Evolutionary conservation across 2,329 filamentous ascomycete species (phyloP), one percentile per base, ranked within the genome.

Genomic region (Podosphaera leucotricha): DNA sequence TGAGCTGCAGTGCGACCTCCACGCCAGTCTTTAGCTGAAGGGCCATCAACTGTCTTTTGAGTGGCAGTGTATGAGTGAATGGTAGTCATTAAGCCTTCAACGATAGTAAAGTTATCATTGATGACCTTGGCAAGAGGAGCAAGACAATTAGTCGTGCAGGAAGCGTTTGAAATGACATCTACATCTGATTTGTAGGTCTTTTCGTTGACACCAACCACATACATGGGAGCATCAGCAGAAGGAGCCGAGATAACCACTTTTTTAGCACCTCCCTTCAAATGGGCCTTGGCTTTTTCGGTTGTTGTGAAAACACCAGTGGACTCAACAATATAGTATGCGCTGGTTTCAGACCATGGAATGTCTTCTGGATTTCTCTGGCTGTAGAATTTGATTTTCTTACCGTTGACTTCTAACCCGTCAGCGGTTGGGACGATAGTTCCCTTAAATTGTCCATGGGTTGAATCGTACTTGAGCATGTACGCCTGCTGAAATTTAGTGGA

Each of bases 401-500:
- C 85, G 67, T 94, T 87, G 72, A 95, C 77, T 56, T 77, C 65
- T 55, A 98, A 75, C 63, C 71, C 70, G 58, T 71, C 75, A 56
- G 64, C 64, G 49, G 76, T 70, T 49, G 77, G 70, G 65, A 77
- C 66, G 65, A 95, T 75, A 49, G 80, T 77, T 58, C 87, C 87
- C 73, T 94, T 92, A 81, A 95, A 98, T 64, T 75, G 64, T 58
- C 90, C 90, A 76, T 98, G 90, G 65, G 82, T 85, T 59, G 82
- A 85, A 74, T 98, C 90, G 66, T 95, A 95, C 75, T 92, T 92
- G 70, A 98, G 80, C 90, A 95, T 95, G 78, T 95, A 95, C 63
- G 81, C 83, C 85, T 93, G 51, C 21, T 47, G 30, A 2, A 21
- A 2, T 28, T 53, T 41, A 53, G 50, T 43, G 19, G 7, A n/a